Evolutionary conservation across 2,329 filamentous ascomycete genomes (phyloP), one percentile per base, ranked within the genome.

Genomic region (Nectriaceae sp.): DNA sequence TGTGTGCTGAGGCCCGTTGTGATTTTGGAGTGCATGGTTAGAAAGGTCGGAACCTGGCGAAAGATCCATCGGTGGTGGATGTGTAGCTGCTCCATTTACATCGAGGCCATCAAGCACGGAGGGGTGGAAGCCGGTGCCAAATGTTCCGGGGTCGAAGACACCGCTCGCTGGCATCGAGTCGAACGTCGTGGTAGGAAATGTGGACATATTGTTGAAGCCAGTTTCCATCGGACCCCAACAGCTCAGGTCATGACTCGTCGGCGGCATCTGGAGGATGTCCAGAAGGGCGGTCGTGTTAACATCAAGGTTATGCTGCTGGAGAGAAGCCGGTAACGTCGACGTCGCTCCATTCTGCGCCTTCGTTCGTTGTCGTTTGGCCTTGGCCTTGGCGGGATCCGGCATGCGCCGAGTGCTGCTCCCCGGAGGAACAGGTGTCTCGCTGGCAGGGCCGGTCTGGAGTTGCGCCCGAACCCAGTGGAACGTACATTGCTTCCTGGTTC

Each of bases 401-500:
- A 56, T 51, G 19, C 60, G 60, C 35, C 58, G 60, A 46, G 44
- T 36, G 38, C 49, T 50, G 35, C 55, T 55, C 15, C 26, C 26
- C 10, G 26, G 26, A 18, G 33, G 11, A 40, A 48, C 40, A 19
- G 60, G 57, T 11, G 57, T 43, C 21, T 61, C 55, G 31, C 38
- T 43, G 36, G 56, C 46, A 40, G 60, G 56, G 20, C 60, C 55
- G 13, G 60, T 61, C 47, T 62, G 60, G 19, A 62, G 50, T 42
- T 62, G 60, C 42, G 60, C 57, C 21, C 60, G 54, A 52, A 62
- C 60, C 60, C 60, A 62, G 44, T 62, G 48, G 38, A 62, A 62
- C 33, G 60, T 62, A 38, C 60, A 62, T 59, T 62, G 60, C 46
- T 62, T 62, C 21, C 60, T 49, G 38, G 60, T 62, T 42, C 60